Evolutionary conservation across 148 eudicot genomes (phyloP).

Genomic region (Talinum fruticosum): DNA sequence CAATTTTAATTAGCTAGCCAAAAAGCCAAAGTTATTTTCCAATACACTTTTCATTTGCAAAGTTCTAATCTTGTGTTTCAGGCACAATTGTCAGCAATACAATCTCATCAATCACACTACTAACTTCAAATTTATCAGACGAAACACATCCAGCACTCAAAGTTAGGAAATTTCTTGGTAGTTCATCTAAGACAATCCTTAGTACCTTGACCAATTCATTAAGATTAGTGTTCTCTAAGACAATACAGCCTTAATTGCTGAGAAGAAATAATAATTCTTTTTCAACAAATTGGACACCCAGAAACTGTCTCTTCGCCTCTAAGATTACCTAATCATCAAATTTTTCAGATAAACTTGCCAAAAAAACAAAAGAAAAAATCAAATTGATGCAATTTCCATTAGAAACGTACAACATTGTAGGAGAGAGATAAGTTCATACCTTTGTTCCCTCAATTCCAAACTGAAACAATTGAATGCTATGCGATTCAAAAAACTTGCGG

Average conservation of each 20-base stretch:
- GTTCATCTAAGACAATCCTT: neutral
- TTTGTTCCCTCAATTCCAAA: conserved; percentile 91
- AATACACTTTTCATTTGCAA: neutral
- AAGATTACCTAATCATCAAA: neutral
- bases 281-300: neutral
- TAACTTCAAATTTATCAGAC: neutral
- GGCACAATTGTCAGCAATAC: neutral
- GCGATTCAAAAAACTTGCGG: conserved; percentile 46
- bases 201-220: neutral
- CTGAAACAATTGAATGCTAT: conserved; percentile 55
- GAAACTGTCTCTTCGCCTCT: neutral
- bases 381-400: neutral
- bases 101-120: neutral
- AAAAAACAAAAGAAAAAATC: neutral
- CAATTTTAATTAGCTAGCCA: no score
- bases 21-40: neutral
- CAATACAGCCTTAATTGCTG: neutral
- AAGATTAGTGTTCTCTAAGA: neutral
- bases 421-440: conserved; percentile 32
- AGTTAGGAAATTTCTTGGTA: neutral
- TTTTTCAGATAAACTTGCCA: neutral
- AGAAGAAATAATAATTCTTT: neutral
- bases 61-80: neutral
- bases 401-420: neutral
- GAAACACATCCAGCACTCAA: neutral